Evolutionary conservation across 2,329 filamentous ascomycete genomes (phyloP), one percentile per base, ranked within the genome.

Genomic region (Nemania serpens): DNA sequence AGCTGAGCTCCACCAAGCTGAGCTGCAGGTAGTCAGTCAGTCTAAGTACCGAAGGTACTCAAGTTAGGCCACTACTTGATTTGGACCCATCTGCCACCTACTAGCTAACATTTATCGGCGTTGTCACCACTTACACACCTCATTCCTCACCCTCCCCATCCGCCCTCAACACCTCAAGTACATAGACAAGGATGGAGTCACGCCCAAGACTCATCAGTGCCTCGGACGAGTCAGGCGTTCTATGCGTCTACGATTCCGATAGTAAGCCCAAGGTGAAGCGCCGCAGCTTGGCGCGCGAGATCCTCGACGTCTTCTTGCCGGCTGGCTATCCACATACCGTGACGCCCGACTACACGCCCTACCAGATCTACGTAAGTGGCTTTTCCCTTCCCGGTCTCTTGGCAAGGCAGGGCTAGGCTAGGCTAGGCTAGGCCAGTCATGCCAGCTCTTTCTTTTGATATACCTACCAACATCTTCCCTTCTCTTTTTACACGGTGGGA

Each of bases 261-360:
- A 64, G 85, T 74, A 71, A 76, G 72, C 65, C 66, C n/a, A 66
- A 65, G 61, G 59, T 67, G 50, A 67, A 66, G 15, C 56, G 46
- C 2, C 64, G 66, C 49, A 61, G 62, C 59, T 64, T 66, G 47
- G 63, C 61, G 63, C 80, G 79, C 62, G 72, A 73, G 15, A 58
- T 80, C 9, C 72, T 93, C 43, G 88, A 91, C 67, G 84, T 93
- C 29, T 96, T 97, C 72, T 82, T 97, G 1, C 93, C 93, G 0
- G 88, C 90, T 1, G 93, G 93, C n/a, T 97, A 89, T 75, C 93
- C 93, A 0, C 85, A 93, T 67, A 95, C 89, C 50, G 93, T 97
- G 33, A 94, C 90, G 1, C 79, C 85, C 13, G 93, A 97, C 75
- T 97, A 97, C 75, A 80, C 92, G 4, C 82, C 88, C 78, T 96